Evolutionary conservation across 2,329 filamentous ascomycete genomes (phyloP).

Genomic region (Pseudopyricularia javanii): DNA sequence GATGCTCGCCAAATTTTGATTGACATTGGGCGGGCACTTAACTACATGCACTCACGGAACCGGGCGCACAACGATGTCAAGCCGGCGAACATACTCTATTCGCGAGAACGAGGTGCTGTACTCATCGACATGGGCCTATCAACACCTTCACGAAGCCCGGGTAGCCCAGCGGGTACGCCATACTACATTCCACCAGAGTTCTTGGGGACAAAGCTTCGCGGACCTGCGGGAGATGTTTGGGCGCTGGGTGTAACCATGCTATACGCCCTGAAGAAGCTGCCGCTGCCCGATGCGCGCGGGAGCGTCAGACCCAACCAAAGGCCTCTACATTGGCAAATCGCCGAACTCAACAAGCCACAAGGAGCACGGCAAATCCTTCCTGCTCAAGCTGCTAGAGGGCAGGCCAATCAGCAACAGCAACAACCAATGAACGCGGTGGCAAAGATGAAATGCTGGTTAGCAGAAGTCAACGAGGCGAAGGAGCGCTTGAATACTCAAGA

Average conservation of each 20-base stretch:
- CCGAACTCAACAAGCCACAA: slow-evolving; percentile 31
- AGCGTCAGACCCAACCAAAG: slow-evolving; percentile 32
- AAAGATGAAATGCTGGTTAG: slow-evolving; percentile 46
- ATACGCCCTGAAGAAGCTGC: slow-evolving; percentile 42
- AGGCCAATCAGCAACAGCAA: slow-evolving; percentile 18
- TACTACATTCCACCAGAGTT: slow-evolving; percentile 52
- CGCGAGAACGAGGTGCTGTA: slow-evolving; percentile 42
- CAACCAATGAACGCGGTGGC: slow-evolving; percentile 25
- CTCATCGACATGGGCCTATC: slow-evolving; percentile 50
- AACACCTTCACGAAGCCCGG: slow-evolving; percentile 30
- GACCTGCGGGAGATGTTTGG: slow-evolving; percentile 45
- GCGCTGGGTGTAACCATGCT: slow-evolving; percentile 49
- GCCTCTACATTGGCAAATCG: slow-evolving; percentile 46
- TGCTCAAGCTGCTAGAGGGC: slow-evolving; percentile 1
- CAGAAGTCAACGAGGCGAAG: slow-evolving; percentile 36
- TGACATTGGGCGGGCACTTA: slow-evolving; percentile 40
- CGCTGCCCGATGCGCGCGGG: slow-evolving; percentile 37
- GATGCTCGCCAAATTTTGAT: slow-evolving; percentile 40
- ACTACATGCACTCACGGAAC: slow-evolving; percentile 40
- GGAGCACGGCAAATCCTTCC: slow-evolving; percentile 15
- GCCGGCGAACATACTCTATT: slow-evolving; percentile 49
- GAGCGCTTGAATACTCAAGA: slow-evolving; percentile 31
- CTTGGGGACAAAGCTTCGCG: slow-evolving; percentile 40
- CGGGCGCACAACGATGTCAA: slow-evolving; percentile 52
- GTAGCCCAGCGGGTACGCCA: slow-evolving; percentile 42